Evolutionary conservation across 2,329 filamentous ascomycete species (phyloP).

Genomic region (Sporothrix inflata): DNA sequence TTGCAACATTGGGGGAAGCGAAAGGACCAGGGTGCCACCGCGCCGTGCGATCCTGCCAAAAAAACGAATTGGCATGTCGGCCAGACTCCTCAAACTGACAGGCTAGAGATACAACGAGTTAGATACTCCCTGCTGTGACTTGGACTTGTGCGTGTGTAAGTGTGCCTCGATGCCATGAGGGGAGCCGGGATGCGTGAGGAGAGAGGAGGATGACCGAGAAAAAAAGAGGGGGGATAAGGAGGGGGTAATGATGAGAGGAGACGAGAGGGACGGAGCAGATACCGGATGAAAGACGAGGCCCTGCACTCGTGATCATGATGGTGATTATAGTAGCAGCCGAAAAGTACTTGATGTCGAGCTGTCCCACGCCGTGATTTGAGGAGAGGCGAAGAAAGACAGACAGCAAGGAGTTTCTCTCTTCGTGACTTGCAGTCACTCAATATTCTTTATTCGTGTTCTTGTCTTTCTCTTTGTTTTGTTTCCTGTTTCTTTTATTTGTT

Average conservation of each 20-base stretch:
- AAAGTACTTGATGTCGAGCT: neutral
- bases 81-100: neutral
- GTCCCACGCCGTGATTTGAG: neutral
- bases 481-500: neutral
- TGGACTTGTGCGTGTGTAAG: neutral
- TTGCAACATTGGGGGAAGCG: neutral
- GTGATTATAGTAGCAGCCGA: neutral
- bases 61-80: neutral
- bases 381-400: no score
- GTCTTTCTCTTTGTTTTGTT: neutral
- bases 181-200: no score
- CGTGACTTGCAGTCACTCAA: neutral
- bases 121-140: no score
- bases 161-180: neutral
- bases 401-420: neutral
- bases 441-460: neutral
- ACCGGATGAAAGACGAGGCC: neutral
- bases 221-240: constrained; percentile 7
- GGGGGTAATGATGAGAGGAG: neutral
- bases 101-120: neutral
- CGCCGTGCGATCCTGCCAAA: constrained; percentile 2
- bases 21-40: neutral
- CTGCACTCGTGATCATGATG: neutral
- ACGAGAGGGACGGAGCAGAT: no score
- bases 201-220: no score